phyloP scores from a whole-genome alignment of 208 protist species.

The Trypanosoma boissoni region DNA sequence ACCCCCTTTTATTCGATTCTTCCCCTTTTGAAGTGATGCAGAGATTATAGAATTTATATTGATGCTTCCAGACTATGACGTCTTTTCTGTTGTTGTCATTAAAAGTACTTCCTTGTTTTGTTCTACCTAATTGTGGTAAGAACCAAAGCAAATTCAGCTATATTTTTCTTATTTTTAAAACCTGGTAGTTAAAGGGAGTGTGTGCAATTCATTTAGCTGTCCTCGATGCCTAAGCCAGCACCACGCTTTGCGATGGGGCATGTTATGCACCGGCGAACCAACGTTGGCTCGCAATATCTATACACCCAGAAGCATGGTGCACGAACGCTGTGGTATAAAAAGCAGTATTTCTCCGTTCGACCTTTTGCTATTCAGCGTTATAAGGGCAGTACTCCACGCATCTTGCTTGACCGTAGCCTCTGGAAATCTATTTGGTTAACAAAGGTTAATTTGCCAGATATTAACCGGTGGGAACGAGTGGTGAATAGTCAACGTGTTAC shows the following conservation, averaged over 20 bases:
- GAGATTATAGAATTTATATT: no score
- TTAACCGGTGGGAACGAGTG: constrained; percentile 88
- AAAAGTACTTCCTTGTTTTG: no score
- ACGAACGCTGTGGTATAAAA: constrained; percentile 68
- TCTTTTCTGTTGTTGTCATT: no score
- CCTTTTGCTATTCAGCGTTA: constrained; percentile 78
- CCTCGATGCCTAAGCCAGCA: constrained; percentile 39
- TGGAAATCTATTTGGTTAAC: constrained; percentile 69
- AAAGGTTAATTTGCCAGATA: constrained; percentile 74
- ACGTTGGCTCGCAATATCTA: constrained; percentile 80
- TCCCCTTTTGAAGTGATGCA: no score
- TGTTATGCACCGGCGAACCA: constrained; percentile 55
- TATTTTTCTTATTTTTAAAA: no score
- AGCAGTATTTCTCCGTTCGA: constrained; percentile 72
- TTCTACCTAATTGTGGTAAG: no score
- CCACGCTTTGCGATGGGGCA: constrained; percentile 38
- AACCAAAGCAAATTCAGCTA: no score
- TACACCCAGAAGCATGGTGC: constrained; percentile 75
- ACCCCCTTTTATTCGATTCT: no score
- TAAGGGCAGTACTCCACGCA: constrained; percentile 66
- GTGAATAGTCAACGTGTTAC: constrained; percentile 86
- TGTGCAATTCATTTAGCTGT: background rate
- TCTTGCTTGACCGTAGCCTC: constrained; percentile 80
- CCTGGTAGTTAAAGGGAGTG: no score
- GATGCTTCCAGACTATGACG: no score